These are phyloP conservation scores for Leishmania tarentolae DNA, from an alignment of 208 protist species.

Conservation along the genomic window DNA sequence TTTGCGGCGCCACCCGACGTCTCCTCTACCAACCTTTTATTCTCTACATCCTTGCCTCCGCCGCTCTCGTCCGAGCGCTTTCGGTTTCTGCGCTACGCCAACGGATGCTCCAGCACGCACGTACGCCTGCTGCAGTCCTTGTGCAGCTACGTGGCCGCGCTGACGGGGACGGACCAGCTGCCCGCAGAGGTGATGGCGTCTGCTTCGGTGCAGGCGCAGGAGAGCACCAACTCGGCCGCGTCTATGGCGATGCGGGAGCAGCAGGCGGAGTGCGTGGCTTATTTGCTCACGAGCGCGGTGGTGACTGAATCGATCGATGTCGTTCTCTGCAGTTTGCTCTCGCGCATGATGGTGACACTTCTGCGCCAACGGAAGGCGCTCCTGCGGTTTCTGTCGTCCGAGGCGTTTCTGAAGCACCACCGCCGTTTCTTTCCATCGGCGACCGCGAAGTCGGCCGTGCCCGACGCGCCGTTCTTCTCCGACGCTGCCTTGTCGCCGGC, in stretches of 20 bases:
- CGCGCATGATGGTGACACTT: conserved; percentile 41
- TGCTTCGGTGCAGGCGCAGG: conserved; percentile 19
- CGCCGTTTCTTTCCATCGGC: conserved; percentile 38
- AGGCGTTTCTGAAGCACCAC: conserved; percentile 39
- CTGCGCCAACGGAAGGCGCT: conserved; percentile 53
- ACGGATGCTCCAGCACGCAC: conserved; percentile 68
- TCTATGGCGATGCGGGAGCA: conserved; percentile 24
- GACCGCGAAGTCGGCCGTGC: neutral
- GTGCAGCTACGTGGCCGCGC: conserved; percentile 67
- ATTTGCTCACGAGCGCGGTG: conserved; percentile 69
- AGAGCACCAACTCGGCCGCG: conserved; percentile 13
- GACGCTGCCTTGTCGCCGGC: conserved; percentile 45
- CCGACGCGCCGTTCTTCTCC: conserved; percentile 30
- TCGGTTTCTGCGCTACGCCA: conserved; percentile 77
- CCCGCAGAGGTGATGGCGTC: conserved; percentile 23
- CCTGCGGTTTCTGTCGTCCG: conserved; percentile 51
- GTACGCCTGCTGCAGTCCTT: conserved; percentile 59
- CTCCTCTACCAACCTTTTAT: conserved; percentile 2
- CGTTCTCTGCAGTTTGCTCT: conserved; percentile 56
- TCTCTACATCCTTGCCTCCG: conserved; percentile 11
- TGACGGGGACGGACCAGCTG: conserved; percentile 40
- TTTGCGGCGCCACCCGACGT: neutral
- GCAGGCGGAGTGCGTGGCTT: conserved; percentile 49
- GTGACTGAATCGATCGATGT: conserved; percentile 72
- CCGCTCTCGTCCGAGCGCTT: conserved; percentile 57